These are phyloP conservation scores for Osmanthus fragrans DNA, from an alignment of 257 asterid genomes.

Conservation along the genomic window DNA sequence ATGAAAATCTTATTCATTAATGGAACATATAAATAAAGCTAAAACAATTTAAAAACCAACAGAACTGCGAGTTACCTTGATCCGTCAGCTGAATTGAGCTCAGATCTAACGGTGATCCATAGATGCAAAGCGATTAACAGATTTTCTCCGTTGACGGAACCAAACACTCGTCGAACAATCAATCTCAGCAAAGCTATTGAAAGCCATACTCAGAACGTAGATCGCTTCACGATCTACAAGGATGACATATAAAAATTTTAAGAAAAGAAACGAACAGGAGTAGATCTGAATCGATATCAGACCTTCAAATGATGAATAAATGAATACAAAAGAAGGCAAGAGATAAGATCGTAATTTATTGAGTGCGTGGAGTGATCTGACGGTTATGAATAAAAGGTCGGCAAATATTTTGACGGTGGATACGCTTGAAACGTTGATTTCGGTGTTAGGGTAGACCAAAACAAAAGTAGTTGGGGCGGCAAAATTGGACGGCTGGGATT, in stretches of 20 bases:
- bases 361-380: conserved; percentile 33
- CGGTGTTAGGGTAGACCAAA: no score
- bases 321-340: background rate
- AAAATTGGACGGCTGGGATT: conserved; percentile 45
- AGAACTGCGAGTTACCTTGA: conserved; percentile 7
- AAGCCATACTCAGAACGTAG: conserved; percentile 35
- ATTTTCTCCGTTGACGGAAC: background rate
- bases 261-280: background rate
- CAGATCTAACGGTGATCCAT: conserved; percentile 14
- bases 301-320: background rate
- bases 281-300: background rate
- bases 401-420: conserved; percentile 34
- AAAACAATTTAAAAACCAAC: background rate
- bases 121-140: background rate
- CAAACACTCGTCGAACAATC: background rate
- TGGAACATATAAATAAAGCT: no score
- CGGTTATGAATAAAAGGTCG: conserved; percentile 34
- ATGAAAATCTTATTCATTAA: background rate
- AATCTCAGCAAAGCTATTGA: background rate
- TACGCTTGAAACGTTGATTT: background rate
- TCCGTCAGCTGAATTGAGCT: background rate
- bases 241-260: background rate
- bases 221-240: background rate
- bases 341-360: conserved; percentile 28
- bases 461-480: conserved; percentile 4